Base-by-base conservation (phyloP, 108 stramenopile species). In the Mayamaea pseudoterrestris region DNA sequence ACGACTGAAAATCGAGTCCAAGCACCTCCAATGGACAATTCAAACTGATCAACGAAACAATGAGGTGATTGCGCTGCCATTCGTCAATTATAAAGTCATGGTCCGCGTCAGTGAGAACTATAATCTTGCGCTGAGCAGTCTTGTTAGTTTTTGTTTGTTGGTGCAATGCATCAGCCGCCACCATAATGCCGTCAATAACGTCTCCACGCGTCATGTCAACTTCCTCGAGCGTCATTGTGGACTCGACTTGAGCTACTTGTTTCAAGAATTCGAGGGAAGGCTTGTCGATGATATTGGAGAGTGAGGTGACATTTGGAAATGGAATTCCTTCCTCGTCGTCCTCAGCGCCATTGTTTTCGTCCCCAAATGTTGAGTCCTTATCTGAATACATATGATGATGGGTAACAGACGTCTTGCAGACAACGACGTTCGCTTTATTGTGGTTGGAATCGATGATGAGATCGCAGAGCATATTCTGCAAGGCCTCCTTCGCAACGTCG, bases 41-140 rank as follows among this genome's bases (percentile, higher is more conserved):
- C 40, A 62, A 32, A 41, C 61, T 62, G 3, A 60, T 63, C 47
- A 90, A 51, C 4, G 65, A 61, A 24, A 72, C 75, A 20, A 84
- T 34, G 8, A 76, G 74, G 31, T 56, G 50, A 18, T 71, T 41
- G 29, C 82, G 44, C 35, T 64, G 75, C n/a, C 66, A 57, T 2
- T 41, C 50, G 47, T 77, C 56, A 17, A 80, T 57, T 11, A 63
- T 29, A 34, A 88, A 57, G 44, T 70, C 50, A 58, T 78, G 72
- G 18, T 35, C 35, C 6, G 80, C 84, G 72, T 92, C 90, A 1
- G 90, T 92, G 23, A 87, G 52, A 21, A 92, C 22, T 12, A 86
- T 55, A 40, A 92, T 84, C 11, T 50, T 53, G 25, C 85, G 56
- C 35, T 57, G 55, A 41, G 48, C 68, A 41, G 50, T 36, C 27